Conservation (phyloP, 371 early-diverging fungal genomes). For the Mucor sp. region DNA sequence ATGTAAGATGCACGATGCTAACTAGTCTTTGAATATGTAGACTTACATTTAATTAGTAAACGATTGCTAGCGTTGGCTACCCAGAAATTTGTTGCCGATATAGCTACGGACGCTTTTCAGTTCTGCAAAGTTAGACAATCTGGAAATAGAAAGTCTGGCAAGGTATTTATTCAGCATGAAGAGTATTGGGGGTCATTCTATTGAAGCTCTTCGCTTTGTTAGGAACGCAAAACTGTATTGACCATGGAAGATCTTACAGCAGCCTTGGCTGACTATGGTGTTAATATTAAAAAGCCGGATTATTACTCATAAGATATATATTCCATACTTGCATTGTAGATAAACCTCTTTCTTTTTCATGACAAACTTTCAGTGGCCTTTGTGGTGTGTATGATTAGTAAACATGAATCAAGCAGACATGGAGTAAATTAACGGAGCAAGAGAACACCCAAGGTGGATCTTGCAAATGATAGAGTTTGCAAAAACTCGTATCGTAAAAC, state of each 20-base stretch:
- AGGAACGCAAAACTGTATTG: constrained; percentile 83
- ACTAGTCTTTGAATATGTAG: background rate
- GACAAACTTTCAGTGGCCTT: no score
- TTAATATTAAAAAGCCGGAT: constrained; percentile 94
- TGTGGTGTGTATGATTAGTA: no score
- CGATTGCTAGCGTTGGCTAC: constrained; percentile 88
- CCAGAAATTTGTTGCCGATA: constrained; percentile 95
- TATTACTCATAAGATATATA: constrained; percentile 60
- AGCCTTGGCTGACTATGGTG: constrained; percentile 91
- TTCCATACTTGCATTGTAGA: background rate
- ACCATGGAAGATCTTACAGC: constrained; percentile 93
- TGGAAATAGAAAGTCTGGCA: constrained; percentile 46
- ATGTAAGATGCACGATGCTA: constrained; percentile 49
- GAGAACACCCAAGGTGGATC: no score
- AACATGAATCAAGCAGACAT: no score
- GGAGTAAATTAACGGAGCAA: no score
- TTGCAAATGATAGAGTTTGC: no score
- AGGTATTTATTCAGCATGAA: constrained; percentile 16
- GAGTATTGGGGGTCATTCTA: background rate
- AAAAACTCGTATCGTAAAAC: no score
- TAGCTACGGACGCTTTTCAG: constrained; percentile 94
- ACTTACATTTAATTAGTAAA: constrained; percentile 55
- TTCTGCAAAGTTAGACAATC: constrained; percentile 88
- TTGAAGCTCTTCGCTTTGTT: background rate
- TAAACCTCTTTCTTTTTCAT: background rate